Base-by-base conservation (phyloP, 805 yeast genomes). In the Ogataea degrootiae region DNA sequence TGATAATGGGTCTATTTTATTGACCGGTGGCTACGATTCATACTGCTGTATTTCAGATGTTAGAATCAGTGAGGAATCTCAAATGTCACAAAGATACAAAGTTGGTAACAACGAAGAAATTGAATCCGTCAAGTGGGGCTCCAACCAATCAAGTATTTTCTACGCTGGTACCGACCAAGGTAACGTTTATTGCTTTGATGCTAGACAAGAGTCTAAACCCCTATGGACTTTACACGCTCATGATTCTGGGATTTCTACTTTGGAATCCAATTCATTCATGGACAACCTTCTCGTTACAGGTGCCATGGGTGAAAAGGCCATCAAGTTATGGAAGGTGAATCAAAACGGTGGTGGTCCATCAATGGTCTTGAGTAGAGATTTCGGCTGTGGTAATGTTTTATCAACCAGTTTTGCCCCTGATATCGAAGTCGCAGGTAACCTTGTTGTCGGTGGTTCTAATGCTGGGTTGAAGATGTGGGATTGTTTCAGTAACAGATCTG, bases 201-300 rank as follows among this genome's bases (percentile, higher is more conserved):
- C 88, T 40, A 80, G 96, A 65, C 71, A 70, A 43, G 76, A 74
- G 41, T 70, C 74, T 48, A 77, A 76, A 54, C 91, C 97, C 17
- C 59, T 92, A 33, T 94, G 99, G 99, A 88, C 96, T 2, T 74
- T 94, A 57, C 96, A 94, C 67, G 98, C 98, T 2, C 99, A 94
- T 65, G 98, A 94, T 69, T 79, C 96, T 2, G 97, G 96, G 51
- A 85, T 94, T 51, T 85, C 97, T 5, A 75, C 92, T 2, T 75
- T 94, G 56, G 85, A 84, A 55, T 76, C 83, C 35, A 91, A 88
- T 68, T 62, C 64, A 23, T 77, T 72, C 61, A 64, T 89, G 33
- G 82, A 83, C 23, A 94, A 92, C 17, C 69, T 87, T 74, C 67
- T 94, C 61, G 80, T 83, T 22, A 88, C 98, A 1, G 83, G 94